Evolutionary conservation across 768 basidiomycete species (phyloP).

Genomic region (Cantharellus cinnabarinus): DNA sequence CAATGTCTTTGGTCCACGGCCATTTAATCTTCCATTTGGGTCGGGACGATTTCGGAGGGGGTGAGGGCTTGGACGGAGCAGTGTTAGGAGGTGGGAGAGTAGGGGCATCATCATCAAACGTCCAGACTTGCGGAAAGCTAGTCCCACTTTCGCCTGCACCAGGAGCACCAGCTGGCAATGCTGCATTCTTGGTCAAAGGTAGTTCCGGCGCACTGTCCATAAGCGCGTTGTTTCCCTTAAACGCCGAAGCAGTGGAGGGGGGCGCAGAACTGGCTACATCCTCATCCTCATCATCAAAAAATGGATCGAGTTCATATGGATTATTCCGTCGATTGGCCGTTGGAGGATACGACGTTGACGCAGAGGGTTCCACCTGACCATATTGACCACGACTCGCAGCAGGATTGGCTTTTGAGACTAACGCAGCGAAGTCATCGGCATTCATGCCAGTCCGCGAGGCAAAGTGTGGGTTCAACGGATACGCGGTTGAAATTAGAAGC

Average conservation of each 20-base stretch:
- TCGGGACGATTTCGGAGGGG: background rate
- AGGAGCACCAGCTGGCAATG: conserved; percentile 19
- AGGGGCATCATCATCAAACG: background rate
- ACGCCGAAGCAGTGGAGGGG: background rate
- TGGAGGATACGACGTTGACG: conserved; percentile 17
- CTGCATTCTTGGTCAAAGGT: background rate
- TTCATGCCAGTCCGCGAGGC: background rate
- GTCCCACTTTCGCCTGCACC: conserved; percentile 9
- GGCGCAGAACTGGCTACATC: conserved; percentile 2
- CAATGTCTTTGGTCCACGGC: conserved; percentile 60
- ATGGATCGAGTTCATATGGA: conserved; percentile 53
- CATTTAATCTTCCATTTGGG: conserved; percentile 36
- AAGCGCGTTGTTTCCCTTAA: conserved; percentile 18
- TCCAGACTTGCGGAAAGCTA: background rate
- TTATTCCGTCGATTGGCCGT: background rate
- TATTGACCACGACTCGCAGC: conserved; percentile 22
- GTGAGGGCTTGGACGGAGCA: background rate
- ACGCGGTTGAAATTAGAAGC: too few relatives aligned
- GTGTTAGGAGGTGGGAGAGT: background rate
- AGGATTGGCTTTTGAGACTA: conserved; percentile 54
- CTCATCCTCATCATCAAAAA: conserved; percentile 63
- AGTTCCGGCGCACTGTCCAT: conserved; percentile 35
- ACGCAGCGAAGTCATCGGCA: conserved; percentile 37
- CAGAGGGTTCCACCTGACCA: conserved; percentile 18
- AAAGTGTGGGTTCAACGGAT: too few relatives aligned